Evolutionary conservation across 1,284 basidiomycete species (phyloP).

Genomic region (Anthracocystis setariae): DNA sequence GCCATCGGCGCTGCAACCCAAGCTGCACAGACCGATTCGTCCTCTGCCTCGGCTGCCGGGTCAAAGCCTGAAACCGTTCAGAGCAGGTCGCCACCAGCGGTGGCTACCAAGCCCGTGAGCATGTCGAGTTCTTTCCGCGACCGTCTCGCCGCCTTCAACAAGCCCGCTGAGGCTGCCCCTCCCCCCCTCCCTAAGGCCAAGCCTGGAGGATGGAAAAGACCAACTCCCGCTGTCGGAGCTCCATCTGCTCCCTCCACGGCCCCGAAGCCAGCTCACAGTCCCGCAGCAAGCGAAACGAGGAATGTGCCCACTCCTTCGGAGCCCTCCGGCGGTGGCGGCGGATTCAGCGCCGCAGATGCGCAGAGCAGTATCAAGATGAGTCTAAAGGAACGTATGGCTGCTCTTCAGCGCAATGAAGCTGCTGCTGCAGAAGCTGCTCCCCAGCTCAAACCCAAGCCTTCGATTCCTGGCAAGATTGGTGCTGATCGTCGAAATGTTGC

Average conservation of each 20-base stretch:
- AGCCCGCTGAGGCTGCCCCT: conserved; percentile 52
- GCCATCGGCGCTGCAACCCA: conserved; percentile 8
- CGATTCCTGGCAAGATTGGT: conserved; percentile 45
- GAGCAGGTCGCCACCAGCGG: conserved; percentile 40
- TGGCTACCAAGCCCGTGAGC: conserved; percentile 51
- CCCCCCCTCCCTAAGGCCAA: conserved; percentile 61
- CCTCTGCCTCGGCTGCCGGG: conserved; percentile 5
- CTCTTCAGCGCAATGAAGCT: conserved; percentile 59
- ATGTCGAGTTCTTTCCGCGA: conserved; percentile 62
- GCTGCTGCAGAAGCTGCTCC: conserved; percentile 31
- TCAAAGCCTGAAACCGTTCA: conserved; percentile 7
- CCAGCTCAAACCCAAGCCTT: conserved; percentile 40
- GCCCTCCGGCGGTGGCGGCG: conserved; percentile 12
- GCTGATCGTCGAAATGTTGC: conserved; percentile 46
- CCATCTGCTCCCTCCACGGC: conserved; percentile 16
- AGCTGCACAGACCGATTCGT: neutral
- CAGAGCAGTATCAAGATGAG: conserved; percentile 66
- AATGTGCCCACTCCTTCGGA: conserved; percentile 20
- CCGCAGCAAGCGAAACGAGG: conserved; percentile 7
- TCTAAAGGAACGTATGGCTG: conserved; percentile 66
- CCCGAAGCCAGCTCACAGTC: conserved; percentile 11
- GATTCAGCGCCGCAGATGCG: conserved; percentile 63
- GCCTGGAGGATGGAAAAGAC: conserved; percentile 64
- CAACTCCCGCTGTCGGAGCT: conserved; percentile 38
- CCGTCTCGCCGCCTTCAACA: conserved; percentile 67